These are phyloP conservation scores for Lactuca saligna DNA, from an alignment of 129 eudicot genomes.

Conservation along the genomic window DNA sequence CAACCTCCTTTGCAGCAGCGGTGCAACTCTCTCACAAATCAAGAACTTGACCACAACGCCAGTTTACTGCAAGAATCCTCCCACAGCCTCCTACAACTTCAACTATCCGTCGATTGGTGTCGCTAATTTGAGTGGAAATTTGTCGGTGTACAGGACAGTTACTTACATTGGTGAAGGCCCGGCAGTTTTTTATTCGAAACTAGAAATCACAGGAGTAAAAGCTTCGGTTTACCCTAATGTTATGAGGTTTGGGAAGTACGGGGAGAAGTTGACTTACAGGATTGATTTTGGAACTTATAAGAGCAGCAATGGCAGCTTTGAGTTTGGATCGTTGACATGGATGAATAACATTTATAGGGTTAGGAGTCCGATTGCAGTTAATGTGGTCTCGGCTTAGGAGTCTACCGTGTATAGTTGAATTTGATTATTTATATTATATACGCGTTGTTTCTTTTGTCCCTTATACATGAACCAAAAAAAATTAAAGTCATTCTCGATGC, in stretches of 20 bases:
- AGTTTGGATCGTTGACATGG: constrained; percentile 69
- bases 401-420: neutral
- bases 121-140: constrained; percentile 43
- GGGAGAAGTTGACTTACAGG: constrained; percentile 53
- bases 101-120: constrained; percentile 77
- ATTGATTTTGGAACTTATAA: constrained; percentile 45
- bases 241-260: constrained; percentile 37
- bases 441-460: too few relatives aligned
- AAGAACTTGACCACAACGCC: constrained; percentile 45
- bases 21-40: constrained; percentile 58
- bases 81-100: constrained; percentile 43
- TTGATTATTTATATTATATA: neutral
- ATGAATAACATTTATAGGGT: constrained; percentile 46
- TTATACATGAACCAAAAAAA: too few relatives aligned
- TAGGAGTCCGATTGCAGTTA: constrained; percentile 60
- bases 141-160: constrained; percentile 59
- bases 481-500: too few relatives aligned
- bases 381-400: constrained; percentile 43
- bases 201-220: constrained; percentile 54
- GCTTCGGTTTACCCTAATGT: constrained; percentile 50
- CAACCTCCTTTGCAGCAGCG: constrained; percentile 60
- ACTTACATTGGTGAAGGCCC: constrained; percentile 59
- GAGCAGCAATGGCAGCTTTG: constrained; percentile 50
- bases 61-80: constrained; percentile 39
- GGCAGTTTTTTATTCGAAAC: constrained; percentile 40